These are phyloP conservation scores for Aspergillus alliaceus DNA, from an alignment of 2,329 filamentous ascomycete genomes.

Conservation along the genomic window DNA sequence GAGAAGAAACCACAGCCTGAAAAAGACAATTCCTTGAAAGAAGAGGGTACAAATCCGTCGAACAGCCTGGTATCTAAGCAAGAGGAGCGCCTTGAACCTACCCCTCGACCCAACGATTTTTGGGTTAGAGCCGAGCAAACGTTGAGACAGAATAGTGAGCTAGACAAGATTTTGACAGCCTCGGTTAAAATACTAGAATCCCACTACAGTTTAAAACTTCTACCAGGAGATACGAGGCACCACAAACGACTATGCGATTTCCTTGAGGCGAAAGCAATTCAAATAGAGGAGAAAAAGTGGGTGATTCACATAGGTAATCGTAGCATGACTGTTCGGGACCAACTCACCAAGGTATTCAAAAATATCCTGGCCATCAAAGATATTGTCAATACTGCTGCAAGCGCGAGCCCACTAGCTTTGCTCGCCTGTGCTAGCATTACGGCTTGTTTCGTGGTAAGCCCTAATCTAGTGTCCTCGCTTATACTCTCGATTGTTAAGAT, in stretches of 20 bases:
- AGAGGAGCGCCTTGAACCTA: not conserved
- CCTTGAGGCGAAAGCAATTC: too few species aligned
- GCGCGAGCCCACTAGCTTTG: constrained; percentile 8
- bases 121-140: not conserved
- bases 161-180: not conserved
- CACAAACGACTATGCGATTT: not conserved
- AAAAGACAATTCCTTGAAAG: not conserved
- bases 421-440: constrained; percentile 10
- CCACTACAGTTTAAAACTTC: not conserved
- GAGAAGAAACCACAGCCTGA: not conserved
- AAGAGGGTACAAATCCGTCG: not conserved
- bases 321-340: not conserved
- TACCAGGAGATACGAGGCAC: not conserved
- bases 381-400: constrained; percentile 4
- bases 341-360: not conserved
- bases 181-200: not conserved
- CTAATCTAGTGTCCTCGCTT: not conserved
- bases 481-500: not conserved
- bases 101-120: not conserved
- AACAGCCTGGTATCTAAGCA: not conserved
- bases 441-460: constrained; percentile 4
- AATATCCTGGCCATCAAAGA: constrained; percentile 11
- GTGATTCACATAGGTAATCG: not conserved
- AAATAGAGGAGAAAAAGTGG: constrained; percentile 8
- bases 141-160: not conserved